Base-by-base conservation (phyloP, 805 yeast species). In the Cyberlindnera suaveolens region DNA sequence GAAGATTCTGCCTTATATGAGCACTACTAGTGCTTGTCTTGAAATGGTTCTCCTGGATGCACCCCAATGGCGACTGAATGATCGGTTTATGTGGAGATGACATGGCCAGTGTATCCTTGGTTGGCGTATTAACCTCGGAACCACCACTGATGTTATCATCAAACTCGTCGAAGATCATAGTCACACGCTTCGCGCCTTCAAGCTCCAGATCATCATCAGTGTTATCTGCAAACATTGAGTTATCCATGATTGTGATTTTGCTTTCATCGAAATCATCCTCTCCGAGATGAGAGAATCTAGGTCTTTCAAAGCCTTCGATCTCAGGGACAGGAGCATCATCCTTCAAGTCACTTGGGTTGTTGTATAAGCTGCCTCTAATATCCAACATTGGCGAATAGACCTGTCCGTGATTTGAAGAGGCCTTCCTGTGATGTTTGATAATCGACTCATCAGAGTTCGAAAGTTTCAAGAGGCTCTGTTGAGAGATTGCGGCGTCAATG, bases 101-200 rank as follows among this genome's bases (percentile, higher is more conserved):
- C 1, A 31, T 27, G 17, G 30, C 29, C 34, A 38, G 8, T 13
- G 34, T 10, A 14, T 30, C 19, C 29, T 39, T 39, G 7, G 40
- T 44, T 19, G 46, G 44, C 9, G 45, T 30, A 11, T 41, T 42
- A 30, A 10, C 20, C 15, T 16, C 17, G 9, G 42, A 27, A 16
- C 34, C 13, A 34, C 33, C 16, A 41, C 36, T 17, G 6, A 9
- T 34, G 38, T 30, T 32, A 14, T 31, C 32, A 14, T 44, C n/a
- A 34, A 40, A 46, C 15, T 53, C 58, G 41, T 57, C 62, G 42
- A 56, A 57, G 16, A 54, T 45, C 53, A 54, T 52, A 2, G 61
- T 57, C 3, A 58, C 57, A 38, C 62, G 50, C 42, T 52, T 52
- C 16, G 56, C 56, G 33, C 51, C 49, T 10, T 43, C 48, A 36